These are phyloP conservation scores for Pichia sp. DNA, from an alignment of 1,139 yeast genomes.

Conservation along the genomic window DNA sequence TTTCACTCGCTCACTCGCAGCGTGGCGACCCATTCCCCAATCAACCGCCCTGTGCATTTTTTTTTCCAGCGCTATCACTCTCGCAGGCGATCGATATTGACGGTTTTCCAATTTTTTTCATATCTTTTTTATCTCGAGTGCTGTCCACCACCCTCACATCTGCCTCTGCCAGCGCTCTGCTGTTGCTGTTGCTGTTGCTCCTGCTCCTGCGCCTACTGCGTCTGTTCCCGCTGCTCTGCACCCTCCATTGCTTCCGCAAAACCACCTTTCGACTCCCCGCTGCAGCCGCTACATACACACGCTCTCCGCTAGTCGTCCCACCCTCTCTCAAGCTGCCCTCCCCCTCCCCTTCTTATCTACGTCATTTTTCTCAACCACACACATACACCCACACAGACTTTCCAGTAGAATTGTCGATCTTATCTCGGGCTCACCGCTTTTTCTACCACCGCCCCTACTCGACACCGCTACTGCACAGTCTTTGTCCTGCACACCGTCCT, in stretches of 20 bases:
- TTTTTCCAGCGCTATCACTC: slow-evolving; percentile 1
- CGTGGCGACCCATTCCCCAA: neutral
- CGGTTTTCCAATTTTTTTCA: slow-evolving; percentile 4
- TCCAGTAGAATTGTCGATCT: too few relatives aligned
- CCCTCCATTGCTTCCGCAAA: neutral
- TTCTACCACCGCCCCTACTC: too few relatives aligned
- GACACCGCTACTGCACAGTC: neutral
- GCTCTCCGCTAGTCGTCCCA: neutral
- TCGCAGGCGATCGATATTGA: slow-evolving; percentile 1
- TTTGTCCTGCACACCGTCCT: neutral
- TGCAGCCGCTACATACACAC: neutral
- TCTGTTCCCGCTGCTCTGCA: neutral
- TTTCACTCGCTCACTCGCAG: neutral
- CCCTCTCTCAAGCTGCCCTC: neutral
- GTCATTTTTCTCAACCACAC: neutral
- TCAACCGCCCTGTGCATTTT: neutral
- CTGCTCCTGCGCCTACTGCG: neutral
- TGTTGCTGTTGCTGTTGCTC: neutral
- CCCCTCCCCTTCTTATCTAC: neutral
- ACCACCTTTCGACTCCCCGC: neutral
- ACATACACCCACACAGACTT: too few relatives aligned
- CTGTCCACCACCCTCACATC: neutral
- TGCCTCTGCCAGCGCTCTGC: too few relatives aligned
- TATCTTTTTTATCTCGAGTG: slow-evolving; percentile 5
- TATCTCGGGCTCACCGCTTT: too few relatives aligned